These are phyloP conservation scores for Penicillium roqueforti DNA, from an alignment of 495 filamentous ascomycete genomes.

Conservation along the genomic window DNA sequence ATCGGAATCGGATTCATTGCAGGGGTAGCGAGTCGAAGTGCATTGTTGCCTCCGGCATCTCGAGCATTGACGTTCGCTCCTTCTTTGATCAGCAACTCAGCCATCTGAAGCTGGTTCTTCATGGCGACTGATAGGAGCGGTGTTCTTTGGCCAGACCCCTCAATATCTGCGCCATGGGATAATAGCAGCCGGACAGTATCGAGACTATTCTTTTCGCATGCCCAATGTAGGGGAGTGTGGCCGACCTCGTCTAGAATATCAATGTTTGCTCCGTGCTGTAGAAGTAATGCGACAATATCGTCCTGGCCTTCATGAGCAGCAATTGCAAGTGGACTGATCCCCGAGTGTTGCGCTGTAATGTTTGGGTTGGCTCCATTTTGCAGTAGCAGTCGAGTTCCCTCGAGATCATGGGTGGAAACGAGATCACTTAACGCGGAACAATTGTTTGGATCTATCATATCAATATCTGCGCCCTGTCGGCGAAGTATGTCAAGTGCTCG, in stretches of 20 bases:
- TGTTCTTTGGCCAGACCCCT: slow-evolving; percentile 24
- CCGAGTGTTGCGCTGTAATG: not conserved
- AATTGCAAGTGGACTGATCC: slow-evolving; percentile 6
- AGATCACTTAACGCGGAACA: not conserved
- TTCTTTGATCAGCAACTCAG: slow-evolving; percentile 21
- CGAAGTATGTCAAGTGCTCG: not conserved
- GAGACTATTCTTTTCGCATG: slow-evolving; percentile 5
- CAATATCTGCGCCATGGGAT: slow-evolving; percentile 14
- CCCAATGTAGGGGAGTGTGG: slow-evolving; percentile 12
- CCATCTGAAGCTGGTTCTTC: slow-evolving; percentile 17
- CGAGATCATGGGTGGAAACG: not conserved
- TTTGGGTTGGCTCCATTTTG: slow-evolving; percentile 19
- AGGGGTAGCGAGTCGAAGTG: slow-evolving; percentile 20
- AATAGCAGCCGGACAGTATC: slow-evolving; percentile 13
- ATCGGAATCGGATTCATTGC: not conserved
- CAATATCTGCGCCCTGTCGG: not conserved
- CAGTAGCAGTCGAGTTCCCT: not conserved
- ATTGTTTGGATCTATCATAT: not conserved
- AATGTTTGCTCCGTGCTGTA: slow-evolving; percentile 16
- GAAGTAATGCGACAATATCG: slow-evolving; percentile 14
- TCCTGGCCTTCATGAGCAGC: slow-evolving; percentile 12
- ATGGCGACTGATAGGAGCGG: slow-evolving; percentile 43
- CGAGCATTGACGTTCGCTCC: slow-evolving; percentile 21
- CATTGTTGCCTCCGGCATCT: slow-evolving; percentile 18
- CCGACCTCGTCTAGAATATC: slow-evolving; percentile 6